Conservation (phyloP, 495 filamentous ascomycete genomes). For the Daldinia concentrica region DNA sequence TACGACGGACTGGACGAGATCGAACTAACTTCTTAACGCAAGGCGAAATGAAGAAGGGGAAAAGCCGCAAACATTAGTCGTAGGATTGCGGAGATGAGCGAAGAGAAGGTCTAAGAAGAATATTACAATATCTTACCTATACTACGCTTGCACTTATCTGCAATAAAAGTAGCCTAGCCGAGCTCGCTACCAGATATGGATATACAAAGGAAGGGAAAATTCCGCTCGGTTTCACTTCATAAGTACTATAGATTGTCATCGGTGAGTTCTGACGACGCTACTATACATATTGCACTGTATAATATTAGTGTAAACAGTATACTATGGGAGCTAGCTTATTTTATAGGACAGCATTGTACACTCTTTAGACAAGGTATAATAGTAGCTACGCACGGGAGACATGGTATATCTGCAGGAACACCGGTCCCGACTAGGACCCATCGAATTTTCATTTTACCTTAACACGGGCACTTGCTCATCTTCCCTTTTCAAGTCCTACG, state of each 20-base stretch:
- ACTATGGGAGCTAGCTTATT: constrained; percentile 10
- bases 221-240: constrained; percentile 38
- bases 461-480: constrained; percentile 28
- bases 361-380: constrained; percentile 25
- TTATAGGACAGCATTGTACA: constrained; percentile 16
- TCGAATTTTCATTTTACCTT: constrained; percentile 29
- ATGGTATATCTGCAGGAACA: constrained; percentile 43
- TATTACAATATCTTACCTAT: constrained; percentile 12
- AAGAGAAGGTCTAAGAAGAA: constrained; percentile 27
- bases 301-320: constrained; percentile 15
- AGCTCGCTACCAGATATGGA: constrained; percentile 42
- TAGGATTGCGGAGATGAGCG: constrained; percentile 44
- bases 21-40: constrained; percentile 36
- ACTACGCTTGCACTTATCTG: constrained; percentile 22
- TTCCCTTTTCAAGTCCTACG: constrained; percentile 29
- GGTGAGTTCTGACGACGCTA: constrained; percentile 38
- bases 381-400: constrained; percentile 35
- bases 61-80: constrained; percentile 31
- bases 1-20: constrained; percentile 25
- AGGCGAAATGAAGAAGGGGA: constrained; percentile 38
- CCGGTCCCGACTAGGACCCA: constrained; percentile 32
- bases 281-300: constrained; percentile 6
- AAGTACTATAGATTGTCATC: constrained; percentile 37
- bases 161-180: constrained; percentile 34
- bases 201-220: constrained; percentile 31